Conservation (phyloP, 1,284 basidiomycete species). For the Mrakiaceae sp. region DNA sequence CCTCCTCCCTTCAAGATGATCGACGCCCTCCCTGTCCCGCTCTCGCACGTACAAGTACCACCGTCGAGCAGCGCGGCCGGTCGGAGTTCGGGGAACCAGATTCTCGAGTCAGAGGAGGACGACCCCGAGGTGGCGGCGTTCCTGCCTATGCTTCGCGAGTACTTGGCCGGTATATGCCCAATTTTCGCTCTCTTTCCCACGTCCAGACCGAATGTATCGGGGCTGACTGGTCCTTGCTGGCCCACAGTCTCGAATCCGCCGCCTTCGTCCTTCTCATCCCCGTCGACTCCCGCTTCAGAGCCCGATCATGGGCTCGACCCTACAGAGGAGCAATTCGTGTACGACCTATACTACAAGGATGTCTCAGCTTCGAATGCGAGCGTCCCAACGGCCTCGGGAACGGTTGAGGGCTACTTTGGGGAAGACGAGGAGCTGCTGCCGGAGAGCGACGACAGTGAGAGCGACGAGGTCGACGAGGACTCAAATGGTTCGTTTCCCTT, state of each 20-base stretch:
- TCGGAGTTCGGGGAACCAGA: background rate
- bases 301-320: slow-evolving; percentile 8
- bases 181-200: background rate
- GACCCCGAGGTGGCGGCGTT: slow-evolving; percentile 31
- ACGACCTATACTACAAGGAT: slow-evolving; percentile 36
- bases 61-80: too few species aligned
- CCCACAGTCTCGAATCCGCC: slow-evolving; percentile 2
- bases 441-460: background rate
- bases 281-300: background rate
- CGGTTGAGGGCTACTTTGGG: slow-evolving; percentile 1
- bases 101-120: slow-evolving; percentile 19
- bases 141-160: slow-evolving; percentile 34
- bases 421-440: slow-evolving; percentile 3
- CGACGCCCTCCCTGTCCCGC: background rate
- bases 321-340: slow-evolving; percentile 29
- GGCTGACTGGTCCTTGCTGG: background rate
- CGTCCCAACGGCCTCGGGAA: slow-evolving; percentile 11
- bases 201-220: background rate
- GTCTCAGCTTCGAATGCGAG: slow-evolving; percentile 7
- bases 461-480: slow-evolving; percentile 30
- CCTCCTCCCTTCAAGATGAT: slow-evolving; percentile 1
- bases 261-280: background rate
- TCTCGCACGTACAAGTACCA: background rate
- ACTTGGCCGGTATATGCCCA: slow-evolving; percentile 26
- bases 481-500: slow-evolving; percentile 25